Evolutionary conservation across 306 rosid genomes (phyloP).

Genomic region (Corylus avellana): DNA sequence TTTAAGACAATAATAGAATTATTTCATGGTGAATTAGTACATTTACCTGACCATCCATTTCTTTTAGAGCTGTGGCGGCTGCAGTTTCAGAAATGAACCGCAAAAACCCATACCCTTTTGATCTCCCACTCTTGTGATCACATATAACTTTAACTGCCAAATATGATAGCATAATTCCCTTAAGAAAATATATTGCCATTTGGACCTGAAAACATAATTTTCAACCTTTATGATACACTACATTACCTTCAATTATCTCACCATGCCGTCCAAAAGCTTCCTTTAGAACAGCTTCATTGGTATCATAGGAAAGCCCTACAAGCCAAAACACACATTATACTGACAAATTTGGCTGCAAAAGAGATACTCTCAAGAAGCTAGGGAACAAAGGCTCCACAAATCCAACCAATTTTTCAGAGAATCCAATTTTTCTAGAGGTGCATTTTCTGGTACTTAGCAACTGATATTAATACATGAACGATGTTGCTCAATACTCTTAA

Average conservation of each 20-base stretch:
- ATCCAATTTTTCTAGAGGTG: not conserved
- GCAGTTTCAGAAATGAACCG: slow-evolving; percentile 51
- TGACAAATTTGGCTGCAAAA: not conserved
- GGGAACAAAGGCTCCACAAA: not conserved
- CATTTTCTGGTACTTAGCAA: not conserved
- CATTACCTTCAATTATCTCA: slow-evolving; percentile 59
- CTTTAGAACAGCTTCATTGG: slow-evolving; percentile 65
- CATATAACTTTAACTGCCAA: slow-evolving; percentile 61
- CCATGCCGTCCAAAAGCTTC: slow-evolving; percentile 58
- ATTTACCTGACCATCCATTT: slow-evolving; percentile 54
- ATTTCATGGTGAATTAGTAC: not conserved
- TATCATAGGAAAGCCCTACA: slow-evolving; percentile 63
- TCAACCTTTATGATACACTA: not conserved
- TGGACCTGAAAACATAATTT: not conserved
- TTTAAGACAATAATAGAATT: not conserved
- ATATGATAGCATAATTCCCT: not conserved
- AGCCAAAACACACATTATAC: slow-evolving; percentile 10
- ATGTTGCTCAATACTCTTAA: not conserved
- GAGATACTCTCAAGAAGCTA: not conserved
- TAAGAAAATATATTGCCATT: not conserved
- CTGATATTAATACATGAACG: not conserved
- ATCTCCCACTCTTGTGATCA: slow-evolving; percentile 58
- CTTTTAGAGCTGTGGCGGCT: slow-evolving; percentile 51
- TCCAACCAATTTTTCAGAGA: not conserved
- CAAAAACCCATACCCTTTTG: slow-evolving; percentile 69